Percentiles rank a stretch among this genome's conserved stretches.
Conservation (phyloP, 345 rosid genomes). For the Linum trigynum region DNA sequence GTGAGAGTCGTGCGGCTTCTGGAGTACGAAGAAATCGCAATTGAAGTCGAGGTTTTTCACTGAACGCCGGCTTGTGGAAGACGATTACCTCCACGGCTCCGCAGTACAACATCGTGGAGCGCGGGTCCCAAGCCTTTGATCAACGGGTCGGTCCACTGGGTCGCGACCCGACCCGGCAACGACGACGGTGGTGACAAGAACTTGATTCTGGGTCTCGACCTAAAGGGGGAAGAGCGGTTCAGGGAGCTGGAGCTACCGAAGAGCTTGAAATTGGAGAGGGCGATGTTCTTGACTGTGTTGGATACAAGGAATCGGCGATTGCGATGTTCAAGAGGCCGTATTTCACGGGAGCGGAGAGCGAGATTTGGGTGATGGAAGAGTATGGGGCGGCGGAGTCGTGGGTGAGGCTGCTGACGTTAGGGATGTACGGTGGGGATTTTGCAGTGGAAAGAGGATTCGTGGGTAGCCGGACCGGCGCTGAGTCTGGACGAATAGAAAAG, state of each 20-base stretch:
- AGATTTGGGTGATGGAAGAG: constrained; percentile 10
- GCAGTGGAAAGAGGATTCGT: no score
- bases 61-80: constrained; percentile 1
- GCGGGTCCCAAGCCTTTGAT: constrained; percentile 6
- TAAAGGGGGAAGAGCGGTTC: not conserved
- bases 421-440: not conserved
- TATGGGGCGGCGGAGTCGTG: constrained; percentile 3
- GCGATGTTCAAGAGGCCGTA: not conserved
- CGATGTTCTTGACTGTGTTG: not conserved
- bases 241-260: constrained; percentile 4
- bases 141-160: constrained; percentile 9
- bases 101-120: not conserved
- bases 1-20: constrained; percentile 5
- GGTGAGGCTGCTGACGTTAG: not conserved
- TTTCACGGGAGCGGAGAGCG: not conserved
- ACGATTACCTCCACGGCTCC: not conserved
- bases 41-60: constrained; percentile 5
- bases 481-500: no score
- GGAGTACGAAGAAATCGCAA: not conserved
- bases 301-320: constrained; percentile 1
- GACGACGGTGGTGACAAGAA: not conserved
- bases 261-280: not conserved
- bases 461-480: no score
- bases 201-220: not conserved
- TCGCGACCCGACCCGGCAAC: not conserved